Evolutionary conservation across 306 rosid genomes (phyloP), one percentile per base, ranked within the genome.

Genomic region (Alnus rubra): DNA sequence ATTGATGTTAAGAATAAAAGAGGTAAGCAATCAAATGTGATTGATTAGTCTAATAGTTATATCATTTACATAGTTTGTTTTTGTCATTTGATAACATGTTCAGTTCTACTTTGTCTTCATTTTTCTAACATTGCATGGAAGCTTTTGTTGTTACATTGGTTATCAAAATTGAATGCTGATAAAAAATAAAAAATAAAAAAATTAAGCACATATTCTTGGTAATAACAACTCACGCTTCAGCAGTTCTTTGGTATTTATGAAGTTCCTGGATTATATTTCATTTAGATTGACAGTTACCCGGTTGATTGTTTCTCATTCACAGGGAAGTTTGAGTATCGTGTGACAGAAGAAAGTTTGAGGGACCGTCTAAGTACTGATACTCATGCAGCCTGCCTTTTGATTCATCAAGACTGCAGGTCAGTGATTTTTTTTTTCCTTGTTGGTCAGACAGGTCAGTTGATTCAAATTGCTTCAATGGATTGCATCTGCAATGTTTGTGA

Each of bases 311-410:
- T 56, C 54, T 30, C 82, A 44, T 23, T 58, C 51, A 56, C 74
- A 94, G 98, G 95, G 78, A 81, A 76, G 84, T 75, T 85, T 55
- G 52, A 82, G 82, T 92, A 88, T 77, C 90, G 92, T 58, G 97
- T 91, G 50, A 91, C 91, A 18, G 86, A 92, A 88, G 93, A 88
- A 87, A 94, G 95, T 82, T 88, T 94, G 86, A 87, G 84, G 86
- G 98, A 92, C 77, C 97, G 97, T 47, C 84, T 91, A 51, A 78
- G 87, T 4, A 89, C 95, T 5, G 92, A 87, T 83, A 88, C 86
- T 59, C 86, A 78, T 78, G 88, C 85, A 60, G 85, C 90, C 51
- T 92, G 98, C 81, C 59, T 77, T 69, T 74, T 84, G 74, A 86
- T 94, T 67, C 86, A 88, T 62, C 86, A 78, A 67, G 78, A 83